Evolutionary conservation across 352 stramenopile genomes (phyloP), one percentile per base, ranked within the genome.

Genomic region (Pythium rishiriense): DNA sequence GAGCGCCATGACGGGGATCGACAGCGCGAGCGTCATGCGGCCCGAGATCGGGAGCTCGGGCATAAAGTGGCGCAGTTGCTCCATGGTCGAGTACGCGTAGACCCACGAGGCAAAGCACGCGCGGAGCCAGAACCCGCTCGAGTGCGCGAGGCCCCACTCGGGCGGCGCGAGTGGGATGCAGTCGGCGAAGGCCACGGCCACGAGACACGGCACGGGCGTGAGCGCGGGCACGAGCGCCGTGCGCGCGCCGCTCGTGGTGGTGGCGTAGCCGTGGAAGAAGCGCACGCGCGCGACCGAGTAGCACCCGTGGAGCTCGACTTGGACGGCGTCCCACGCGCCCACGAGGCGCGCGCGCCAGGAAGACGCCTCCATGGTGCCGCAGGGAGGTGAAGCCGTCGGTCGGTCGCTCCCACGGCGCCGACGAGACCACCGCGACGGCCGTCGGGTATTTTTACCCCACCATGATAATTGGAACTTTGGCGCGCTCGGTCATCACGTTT

Each of bases 271-370:
- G 6, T 68, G 26, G 10, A 75, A 60, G 0, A 19, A 21, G n/a
- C 37, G 64, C 14, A 76, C 47, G 14, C 68, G 53, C 7, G 61
- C 37, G 6, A 55, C 25, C 8, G 68, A 79, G 51, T 76, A 79
- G 7, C 50, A 56, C 14, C 72, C 72, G n/a, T 72, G 68, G 5
- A 74, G 56, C 39, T 76, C 69, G 0, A 74, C 68, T 59, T 76
- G 39, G 11, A 45, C 31, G 14, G 48, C 12, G 14, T 55, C 48
- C 46, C 46, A 52, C 22, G 33, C 25, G 25, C 9, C 7, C 49
- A 19, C 26, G 21, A 57, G 21, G 15, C 21, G 21, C 21, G 21
- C 28, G 28, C 37, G 37, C 37, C 37, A 43, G 14, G n/a, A 33
- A n/a, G 41, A 12, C 21, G 45, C n/a, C n/a, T n/a, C n/a, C n/a